phyloP scores from a whole-genome alignment of 768 basidiomycete species.

The Boletus rubescentipes region DNA sequence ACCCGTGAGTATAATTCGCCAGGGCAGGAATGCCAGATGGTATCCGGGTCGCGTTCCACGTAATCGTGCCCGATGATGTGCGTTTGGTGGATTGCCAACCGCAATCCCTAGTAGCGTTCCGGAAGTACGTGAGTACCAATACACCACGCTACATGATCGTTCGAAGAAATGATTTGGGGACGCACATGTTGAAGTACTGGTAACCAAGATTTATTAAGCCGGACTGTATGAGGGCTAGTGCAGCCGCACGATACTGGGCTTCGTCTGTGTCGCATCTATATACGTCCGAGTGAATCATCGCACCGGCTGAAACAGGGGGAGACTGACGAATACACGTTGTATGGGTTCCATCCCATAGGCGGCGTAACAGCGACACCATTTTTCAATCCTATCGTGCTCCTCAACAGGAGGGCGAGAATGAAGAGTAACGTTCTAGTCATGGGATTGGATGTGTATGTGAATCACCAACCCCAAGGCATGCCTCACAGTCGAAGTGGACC shows the following conservation, averaged over 20 bases:
- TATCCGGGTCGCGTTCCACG: conserved; percentile 10
- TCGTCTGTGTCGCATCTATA: conserved; percentile 8
- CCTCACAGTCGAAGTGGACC: no score
- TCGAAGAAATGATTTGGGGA: background rate
- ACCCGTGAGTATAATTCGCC: conserved; percentile 6
- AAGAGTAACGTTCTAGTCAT: background rate
- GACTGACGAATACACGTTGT: conserved; percentile 13
- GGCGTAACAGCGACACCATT: conserved; percentile 14
- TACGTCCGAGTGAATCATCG: background rate
- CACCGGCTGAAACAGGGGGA: background rate
- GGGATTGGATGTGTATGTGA: background rate
- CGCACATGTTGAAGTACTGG: conserved; percentile 10
- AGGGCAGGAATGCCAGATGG: conserved; percentile 14
- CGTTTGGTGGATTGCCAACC: conserved; percentile 13
- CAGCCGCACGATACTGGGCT: conserved; percentile 7
- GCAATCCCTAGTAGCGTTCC: conserved; percentile 5
- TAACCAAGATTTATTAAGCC: conserved; percentile 9
- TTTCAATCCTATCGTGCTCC: background rate
- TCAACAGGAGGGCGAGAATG: background rate
- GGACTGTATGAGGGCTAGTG: background rate
- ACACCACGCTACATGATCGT: background rate
- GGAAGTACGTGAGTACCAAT: no score
- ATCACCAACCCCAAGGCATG: no score
- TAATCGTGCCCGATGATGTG: conserved; percentile 1
- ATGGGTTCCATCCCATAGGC: conserved; percentile 19